phyloP scores from a whole-genome alignment of 352 stramenopile species.

The Globisporangium lucens region DNA sequence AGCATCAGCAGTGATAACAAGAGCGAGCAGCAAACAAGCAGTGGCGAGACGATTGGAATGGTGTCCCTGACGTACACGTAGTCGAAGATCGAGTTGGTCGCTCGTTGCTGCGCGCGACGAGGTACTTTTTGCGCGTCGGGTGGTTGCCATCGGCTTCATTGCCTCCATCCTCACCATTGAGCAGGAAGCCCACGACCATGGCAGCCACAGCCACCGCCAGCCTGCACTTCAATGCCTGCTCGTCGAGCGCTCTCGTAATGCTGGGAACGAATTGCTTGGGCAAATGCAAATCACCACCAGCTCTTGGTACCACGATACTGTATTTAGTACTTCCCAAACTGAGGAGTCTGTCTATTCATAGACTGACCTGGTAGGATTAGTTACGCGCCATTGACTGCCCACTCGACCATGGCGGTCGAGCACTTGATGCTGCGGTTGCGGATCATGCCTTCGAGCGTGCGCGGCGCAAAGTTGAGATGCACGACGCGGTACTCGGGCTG shows the following conservation, averaged over 20 bases:
- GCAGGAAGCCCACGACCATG: conserved; percentile 9
- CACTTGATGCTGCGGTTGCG: conserved; percentile 68
- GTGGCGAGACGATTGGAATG: not conserved
- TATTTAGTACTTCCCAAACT: not conserved
- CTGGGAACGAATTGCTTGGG: not conserved
- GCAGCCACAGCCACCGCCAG: not conserved
- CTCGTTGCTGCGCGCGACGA: conserved; percentile 22
- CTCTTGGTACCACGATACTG: not conserved
- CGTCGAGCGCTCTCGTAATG: not conserved
- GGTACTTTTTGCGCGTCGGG: conserved; percentile 27
- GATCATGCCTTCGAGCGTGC: conserved; percentile 72
- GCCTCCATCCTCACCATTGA: conserved; percentile 8
- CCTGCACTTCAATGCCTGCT: not conserved
- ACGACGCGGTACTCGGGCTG: conserved; percentile 77
- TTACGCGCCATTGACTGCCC: conserved; percentile 58
- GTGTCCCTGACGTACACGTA: conserved; percentile 46
- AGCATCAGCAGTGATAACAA: not conserved
- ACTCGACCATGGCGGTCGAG: conserved; percentile 72
- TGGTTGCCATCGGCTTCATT: not conserved
- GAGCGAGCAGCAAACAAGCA: not conserved
- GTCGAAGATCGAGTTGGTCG: conserved; percentile 52
- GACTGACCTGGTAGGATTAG: not conserved
- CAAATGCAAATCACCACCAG: not conserved
- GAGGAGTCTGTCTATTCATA: not conserved
- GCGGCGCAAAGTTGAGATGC: conserved; percentile 67